Conservation (phyloP, 768 basidiomycete genomes). For the Tricholoma saponaceum region DNA sequence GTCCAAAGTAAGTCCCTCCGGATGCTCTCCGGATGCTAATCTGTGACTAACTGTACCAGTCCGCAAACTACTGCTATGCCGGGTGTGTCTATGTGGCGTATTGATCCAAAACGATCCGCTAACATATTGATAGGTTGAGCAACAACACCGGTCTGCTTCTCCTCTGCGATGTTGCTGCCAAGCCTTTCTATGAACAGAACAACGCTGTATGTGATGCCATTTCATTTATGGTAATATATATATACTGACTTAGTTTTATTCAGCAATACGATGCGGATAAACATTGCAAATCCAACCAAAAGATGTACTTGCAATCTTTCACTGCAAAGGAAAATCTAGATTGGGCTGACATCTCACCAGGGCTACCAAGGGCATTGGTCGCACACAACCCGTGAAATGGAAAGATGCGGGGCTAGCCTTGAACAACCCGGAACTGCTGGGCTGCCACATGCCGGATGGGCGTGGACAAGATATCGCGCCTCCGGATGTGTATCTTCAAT, state of each 20-base stretch:
- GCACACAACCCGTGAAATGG: constrained; percentile 49
- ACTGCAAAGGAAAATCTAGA: not conserved
- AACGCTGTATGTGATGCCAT: constrained; percentile 27
- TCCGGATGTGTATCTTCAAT: constrained; percentile 34
- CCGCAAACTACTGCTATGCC: constrained; percentile 53
- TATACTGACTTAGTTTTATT: not conserved
- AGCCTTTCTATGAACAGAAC: constrained; percentile 47
- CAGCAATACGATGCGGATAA: constrained; percentile 47
- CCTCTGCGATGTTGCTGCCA: constrained; percentile 56
- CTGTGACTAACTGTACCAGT: constrained; percentile 25
- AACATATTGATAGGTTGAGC: constrained; percentile 36
- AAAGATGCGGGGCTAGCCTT: constrained; percentile 53
- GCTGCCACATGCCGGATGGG: constrained; percentile 61
- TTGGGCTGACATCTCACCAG: constrained; percentile 21
- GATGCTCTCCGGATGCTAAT: not conserved
- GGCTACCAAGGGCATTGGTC: constrained; percentile 52
- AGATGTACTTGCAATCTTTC: constrained; percentile 26
- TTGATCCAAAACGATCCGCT: not conserved
- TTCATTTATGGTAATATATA: not conserved
- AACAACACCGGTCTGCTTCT: constrained; percentile 50
- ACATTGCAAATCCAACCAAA: constrained; percentile 37
- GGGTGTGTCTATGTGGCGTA: constrained; percentile 27
- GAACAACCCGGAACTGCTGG: constrained; percentile 43
- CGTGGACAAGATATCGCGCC: constrained; percentile 28
- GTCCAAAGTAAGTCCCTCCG: constrained; percentile 52